Evolutionary conservation across 116 monocot species (phyloP).

Genomic region (Posidonia oceanica): DNA sequence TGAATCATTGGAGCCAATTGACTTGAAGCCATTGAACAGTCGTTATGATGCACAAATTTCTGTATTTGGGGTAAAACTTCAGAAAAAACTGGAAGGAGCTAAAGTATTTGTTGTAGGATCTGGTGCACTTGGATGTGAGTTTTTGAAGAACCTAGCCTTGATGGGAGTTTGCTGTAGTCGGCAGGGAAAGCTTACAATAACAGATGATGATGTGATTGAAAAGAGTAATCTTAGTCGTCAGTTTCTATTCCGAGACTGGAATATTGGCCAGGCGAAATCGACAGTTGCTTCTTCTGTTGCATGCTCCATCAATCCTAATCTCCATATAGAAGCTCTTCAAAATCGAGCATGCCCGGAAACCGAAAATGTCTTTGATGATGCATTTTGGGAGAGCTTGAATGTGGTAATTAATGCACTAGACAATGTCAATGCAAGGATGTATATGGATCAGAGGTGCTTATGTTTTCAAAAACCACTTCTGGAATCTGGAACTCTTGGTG

Average conservation of each 20-base stretch:
- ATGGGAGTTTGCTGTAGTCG: slow-evolving; percentile 45
- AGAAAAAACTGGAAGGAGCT: slow-evolving; percentile 33
- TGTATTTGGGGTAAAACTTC: slow-evolving; percentile 37
- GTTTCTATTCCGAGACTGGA: slow-evolving; percentile 52
- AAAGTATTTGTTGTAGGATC: slow-evolving; percentile 38
- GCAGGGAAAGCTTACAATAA: slow-evolving; percentile 35
- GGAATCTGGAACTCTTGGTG: slow-evolving; percentile 45
- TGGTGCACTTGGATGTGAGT: slow-evolving; percentile 49
- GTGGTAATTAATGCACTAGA: slow-evolving; percentile 47
- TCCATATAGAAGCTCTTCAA: slow-evolving; percentile 45
- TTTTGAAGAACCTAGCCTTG: slow-evolving; percentile 46
- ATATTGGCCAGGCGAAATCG: slow-evolving; percentile 48
- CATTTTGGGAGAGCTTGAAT: slow-evolving; percentile 36
- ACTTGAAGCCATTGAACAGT: slow-evolving; percentile 22
- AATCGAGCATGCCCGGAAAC: slow-evolving; percentile 35
- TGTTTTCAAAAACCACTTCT: slow-evolving; percentile 43
- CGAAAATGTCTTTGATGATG: slow-evolving; percentile 42
- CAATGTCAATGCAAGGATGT: slow-evolving; percentile 49
- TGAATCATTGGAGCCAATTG: slow-evolving; percentile 20
- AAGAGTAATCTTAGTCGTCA: slow-evolving; percentile 52
- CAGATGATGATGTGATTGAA: slow-evolving; percentile 61
- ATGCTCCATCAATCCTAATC: slow-evolving; percentile 24
- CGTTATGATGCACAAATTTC: slow-evolving; percentile 47
- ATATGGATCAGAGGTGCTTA: slow-evolving; percentile 32
- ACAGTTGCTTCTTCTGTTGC: slow-evolving; percentile 38